Conservation (phyloP, 2,329 filamentous ascomycete species). For the Acrocalymma vagum region DNA sequence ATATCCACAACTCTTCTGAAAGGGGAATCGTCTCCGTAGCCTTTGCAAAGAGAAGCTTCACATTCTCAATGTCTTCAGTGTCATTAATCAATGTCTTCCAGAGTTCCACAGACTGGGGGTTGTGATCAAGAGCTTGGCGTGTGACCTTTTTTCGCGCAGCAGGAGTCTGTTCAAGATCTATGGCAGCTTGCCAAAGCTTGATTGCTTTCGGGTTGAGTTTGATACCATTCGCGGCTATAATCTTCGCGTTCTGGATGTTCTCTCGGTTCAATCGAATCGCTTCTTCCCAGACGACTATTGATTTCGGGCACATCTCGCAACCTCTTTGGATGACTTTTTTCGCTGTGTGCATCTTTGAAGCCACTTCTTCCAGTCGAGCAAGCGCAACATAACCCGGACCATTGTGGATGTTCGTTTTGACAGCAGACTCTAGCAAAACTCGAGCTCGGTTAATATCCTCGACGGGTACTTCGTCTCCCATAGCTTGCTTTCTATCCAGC, state of each 20-base stretch:
- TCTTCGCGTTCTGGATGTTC: conserved; percentile 89
- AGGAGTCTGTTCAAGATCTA: conserved; percentile 85
- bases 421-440: conserved; percentile 92
- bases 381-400: conserved; percentile 96
- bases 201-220: conserved; percentile 90
- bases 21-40: conserved; percentile 94
- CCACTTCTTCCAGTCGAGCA: conserved; percentile 88
- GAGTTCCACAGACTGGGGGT: conserved; percentile 92
- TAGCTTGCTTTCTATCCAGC: conserved; percentile 81
- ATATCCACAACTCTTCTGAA: conserved; percentile 94
- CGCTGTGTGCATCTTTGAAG: conserved; percentile 89
- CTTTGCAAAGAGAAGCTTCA: conserved; percentile 87
- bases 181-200: conserved; percentile 91
- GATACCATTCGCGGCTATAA: conserved; percentile 93
- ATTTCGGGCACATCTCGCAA: conserved; percentile 90
- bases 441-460: conserved; percentile 95
- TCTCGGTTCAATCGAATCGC: conserved; percentile 83
- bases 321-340: conserved; percentile 88
- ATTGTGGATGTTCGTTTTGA: conserved; percentile 95
- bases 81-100: conserved; percentile 98
- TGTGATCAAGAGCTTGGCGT: conserved; percentile 87
- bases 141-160: conserved; percentile 92
- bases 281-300: conserved; percentile 94
- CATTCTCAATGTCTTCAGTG: conserved; percentile 89
- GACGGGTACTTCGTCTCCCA: conserved; percentile 77